Evolutionary conservation across 495 filamentous ascomycete genomes (phyloP).

Genomic region (Arthonia radiata): DNA sequence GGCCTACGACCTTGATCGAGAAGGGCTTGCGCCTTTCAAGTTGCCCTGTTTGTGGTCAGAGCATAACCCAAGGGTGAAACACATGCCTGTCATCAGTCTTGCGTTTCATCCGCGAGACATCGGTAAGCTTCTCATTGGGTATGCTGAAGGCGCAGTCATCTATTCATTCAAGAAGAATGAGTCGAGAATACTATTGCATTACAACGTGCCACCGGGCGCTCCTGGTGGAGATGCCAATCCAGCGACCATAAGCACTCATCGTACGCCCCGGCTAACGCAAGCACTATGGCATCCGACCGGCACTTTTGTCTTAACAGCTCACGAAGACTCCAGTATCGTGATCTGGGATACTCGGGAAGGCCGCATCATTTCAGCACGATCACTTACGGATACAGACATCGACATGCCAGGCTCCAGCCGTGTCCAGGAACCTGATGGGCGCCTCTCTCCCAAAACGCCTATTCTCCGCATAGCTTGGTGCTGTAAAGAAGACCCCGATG

Average conservation of each 20-base stretch:
- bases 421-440: constrained; percentile 10
- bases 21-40: constrained; percentile 44
- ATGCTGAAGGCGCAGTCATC: constrained; percentile 61
- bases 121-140: constrained; percentile 73
- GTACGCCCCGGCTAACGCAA: constrained; percentile 48
- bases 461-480: constrained; percentile 69
- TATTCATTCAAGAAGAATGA: constrained; percentile 82
- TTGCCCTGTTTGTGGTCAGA: constrained; percentile 69
- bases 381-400: constrained; percentile 44
- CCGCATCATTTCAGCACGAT: constrained; percentile 59
- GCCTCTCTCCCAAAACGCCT: constrained; percentile 36
- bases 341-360: constrained; percentile 92
- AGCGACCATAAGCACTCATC: constrained; percentile 19
- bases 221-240: constrained; percentile 55
- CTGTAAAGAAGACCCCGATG: constrained; percentile 71
- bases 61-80: constrained; percentile 27
- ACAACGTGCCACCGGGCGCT: constrained; percentile 59
- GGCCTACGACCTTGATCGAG: constrained; percentile 74
- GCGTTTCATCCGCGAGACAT: constrained; percentile 78
- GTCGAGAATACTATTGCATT: constrained; percentile 53
- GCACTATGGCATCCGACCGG: constrained; percentile 90
- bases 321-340: constrained; percentile 74
- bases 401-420: constrained; percentile 31
- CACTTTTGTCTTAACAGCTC: constrained; percentile 63
- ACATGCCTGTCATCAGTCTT: constrained; percentile 43